Conservation (phyloP, 2,329 filamentous ascomycete species). For the Phialophora verrucosa region DNA sequence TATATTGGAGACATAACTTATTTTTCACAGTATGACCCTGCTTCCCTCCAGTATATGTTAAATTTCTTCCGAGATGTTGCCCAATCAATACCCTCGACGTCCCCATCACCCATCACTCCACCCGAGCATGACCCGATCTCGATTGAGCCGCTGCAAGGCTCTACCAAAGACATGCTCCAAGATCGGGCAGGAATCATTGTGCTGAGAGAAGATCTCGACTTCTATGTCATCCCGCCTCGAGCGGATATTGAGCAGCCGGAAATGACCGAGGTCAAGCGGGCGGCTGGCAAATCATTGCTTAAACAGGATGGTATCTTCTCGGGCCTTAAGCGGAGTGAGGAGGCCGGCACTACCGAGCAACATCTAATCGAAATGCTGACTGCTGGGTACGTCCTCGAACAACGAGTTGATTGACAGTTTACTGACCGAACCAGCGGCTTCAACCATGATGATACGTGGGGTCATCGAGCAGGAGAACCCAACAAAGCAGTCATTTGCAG, state of each 20-base stretch:
- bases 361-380: conserved; percentile 99
- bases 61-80: conserved; percentile 97
- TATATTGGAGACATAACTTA: conserved; percentile 59
- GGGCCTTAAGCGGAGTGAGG: conserved; percentile 90
- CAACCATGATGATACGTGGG: conserved; percentile 94
- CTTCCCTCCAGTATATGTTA: conserved; percentile 97
- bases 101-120: conserved; percentile 68
- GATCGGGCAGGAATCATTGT: conserved; percentile 96
- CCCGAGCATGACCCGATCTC: conserved; percentile 66
- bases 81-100: conserved; percentile 85
- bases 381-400: conserved; percentile 73
- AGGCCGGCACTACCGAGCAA: conserved; percentile 94
- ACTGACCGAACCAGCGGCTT: conserved; percentile 71
- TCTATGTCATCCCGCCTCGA: conserved; percentile 90
- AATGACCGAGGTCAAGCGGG: conserved; percentile 96
- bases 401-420: conserved; percentile 1
- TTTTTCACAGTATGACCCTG: conserved; percentile 83
- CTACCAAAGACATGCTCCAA: conserved; percentile 77
- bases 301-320: conserved; percentile 95
- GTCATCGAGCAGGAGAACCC: conserved; percentile 94
- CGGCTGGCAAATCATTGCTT: conserved; percentile 83
- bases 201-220: conserved; percentile 92
- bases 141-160: conserved; percentile 75
- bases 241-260: conserved; percentile 82
- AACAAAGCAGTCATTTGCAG: conserved; percentile 99